Base-by-base conservation (phyloP, 1,284 basidiomycete species). In the Sporisorium graminicola region DNA sequence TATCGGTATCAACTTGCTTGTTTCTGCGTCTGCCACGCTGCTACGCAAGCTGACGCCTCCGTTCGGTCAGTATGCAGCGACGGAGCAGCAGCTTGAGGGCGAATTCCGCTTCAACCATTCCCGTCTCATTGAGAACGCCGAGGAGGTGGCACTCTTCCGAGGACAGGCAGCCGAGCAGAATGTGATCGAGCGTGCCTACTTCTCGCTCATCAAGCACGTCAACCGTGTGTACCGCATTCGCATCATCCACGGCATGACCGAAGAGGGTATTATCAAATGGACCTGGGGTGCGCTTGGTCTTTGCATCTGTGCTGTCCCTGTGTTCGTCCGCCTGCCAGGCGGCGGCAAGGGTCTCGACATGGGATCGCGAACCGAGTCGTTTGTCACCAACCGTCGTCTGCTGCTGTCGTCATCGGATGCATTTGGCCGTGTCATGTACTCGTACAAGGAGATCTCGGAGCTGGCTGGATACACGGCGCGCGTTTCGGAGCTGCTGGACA, bases 241-340 rank as follows among this genome's bases (percentile, higher is more conserved):
- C 31, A 93, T 96, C 88, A 94, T 92, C 91, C 94, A 97, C 86
- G 91, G 92, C 2, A 94, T 95, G 86, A 71, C 81, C 26, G 85
- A 86, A 58, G 96, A 99, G 86, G 94, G 94, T 2, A 92, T 99
- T 64, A 92, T 98, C 83, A 98, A 98, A 73, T 88, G 95, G 95
- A 85, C 95, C 16, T 98, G 96, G 96, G 95, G 95, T 76, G 92
- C 92, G 83, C 92, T 97, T 82, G 95, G 95, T 26, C 88, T 98
- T 29, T 90, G 94, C 64, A 90, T 98, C 26, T 98, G 96, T 85
- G 94, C 94, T 6, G 93, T 98, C 54, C 96, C 96, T 0, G 92
- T 96, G 13, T 99, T 99, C 86, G 91, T 94, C 83, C 92, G 91
- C 80, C 82, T 95, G n/a, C 92, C 94, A 7, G 92, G 94, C 18